Evolutionary conservation across 225 moss, liverwort and hornwort species (phyloP).

Genomic region (Polytrichum commune): DNA sequence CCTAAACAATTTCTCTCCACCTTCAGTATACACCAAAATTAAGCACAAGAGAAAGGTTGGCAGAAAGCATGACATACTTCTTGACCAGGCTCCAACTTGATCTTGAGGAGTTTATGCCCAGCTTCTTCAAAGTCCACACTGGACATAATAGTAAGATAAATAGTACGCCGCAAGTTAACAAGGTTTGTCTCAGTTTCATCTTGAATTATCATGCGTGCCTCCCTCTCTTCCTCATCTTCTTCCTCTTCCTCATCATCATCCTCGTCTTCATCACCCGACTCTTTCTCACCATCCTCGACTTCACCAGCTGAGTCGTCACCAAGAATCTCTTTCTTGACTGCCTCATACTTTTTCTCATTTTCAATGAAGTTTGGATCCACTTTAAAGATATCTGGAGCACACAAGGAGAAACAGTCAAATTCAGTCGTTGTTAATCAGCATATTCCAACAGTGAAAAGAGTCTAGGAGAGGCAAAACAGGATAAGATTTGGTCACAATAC

Average conservation of each 20-base stretch:
- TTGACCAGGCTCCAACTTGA: conserved; percentile 88
- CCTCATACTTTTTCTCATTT: conserved; percentile 78
- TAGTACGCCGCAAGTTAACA: conserved; percentile 81
- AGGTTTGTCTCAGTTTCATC: conserved; percentile 95
- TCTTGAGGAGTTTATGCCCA: conserved; percentile 89
- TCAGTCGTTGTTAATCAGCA: too few species aligned
- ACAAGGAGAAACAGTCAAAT: not conserved
- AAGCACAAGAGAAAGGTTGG: not conserved
- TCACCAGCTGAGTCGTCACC: conserved; percentile 78
- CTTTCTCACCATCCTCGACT: conserved; percentile 70
- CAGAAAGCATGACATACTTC: conserved; percentile 42
- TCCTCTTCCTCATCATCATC: conserved; percentile 75
- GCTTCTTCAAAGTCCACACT: conserved; percentile 95
- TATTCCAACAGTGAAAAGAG: too few species aligned
- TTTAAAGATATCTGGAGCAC: conserved; percentile 60
- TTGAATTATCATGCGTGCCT: conserved; percentile 83
- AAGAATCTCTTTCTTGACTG: conserved; percentile 80
- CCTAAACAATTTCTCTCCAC: too few species aligned
- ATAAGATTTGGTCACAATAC: too few species aligned
- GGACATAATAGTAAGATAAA: conserved; percentile 87
- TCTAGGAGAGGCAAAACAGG: too few species aligned
- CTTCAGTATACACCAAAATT: not conserved
- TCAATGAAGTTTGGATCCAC: conserved; percentile 71
- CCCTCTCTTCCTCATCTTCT: conserved; percentile 80
- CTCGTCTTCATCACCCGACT: conserved; percentile 62